Evolutionary conservation across 805 yeast genomes (phyloP).

Genomic region (Wickerhamomyces ciferrii): DNA sequence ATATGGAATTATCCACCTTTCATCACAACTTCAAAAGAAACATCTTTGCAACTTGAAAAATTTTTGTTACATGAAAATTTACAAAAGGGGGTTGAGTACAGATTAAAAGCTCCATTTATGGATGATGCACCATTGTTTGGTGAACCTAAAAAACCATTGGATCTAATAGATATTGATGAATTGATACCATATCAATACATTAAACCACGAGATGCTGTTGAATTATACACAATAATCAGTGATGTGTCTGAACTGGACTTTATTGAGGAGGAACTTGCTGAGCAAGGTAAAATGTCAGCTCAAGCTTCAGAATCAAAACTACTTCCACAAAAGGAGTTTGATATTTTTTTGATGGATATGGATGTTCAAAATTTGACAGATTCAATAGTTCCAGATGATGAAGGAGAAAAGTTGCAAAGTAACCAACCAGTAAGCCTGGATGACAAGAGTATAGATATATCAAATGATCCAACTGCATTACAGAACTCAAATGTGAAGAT

Average conservation of each 20-base stretch:
- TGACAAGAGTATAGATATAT: not conserved
- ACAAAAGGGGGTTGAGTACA: slow-evolving; percentile 12
- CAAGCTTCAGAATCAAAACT: too few species aligned
- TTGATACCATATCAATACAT: not conserved
- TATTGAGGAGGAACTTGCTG: too few species aligned
- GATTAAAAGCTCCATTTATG: slow-evolving; percentile 14
- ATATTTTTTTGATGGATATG: too few species aligned
- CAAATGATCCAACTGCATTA: not conserved
- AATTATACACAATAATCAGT: too few species aligned
- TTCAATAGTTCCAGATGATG: not conserved
- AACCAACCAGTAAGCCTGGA: too few species aligned
- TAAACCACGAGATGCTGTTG: not conserved
- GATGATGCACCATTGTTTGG: slow-evolving; percentile 10
- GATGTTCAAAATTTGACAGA: too few species aligned
- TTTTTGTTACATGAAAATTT: slow-evolving; percentile 8
- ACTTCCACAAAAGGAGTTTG: too few species aligned
- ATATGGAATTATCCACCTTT: not conserved
- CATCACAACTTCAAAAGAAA: not conserved
- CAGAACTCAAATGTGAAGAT: not conserved
- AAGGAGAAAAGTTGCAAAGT: too few species aligned
- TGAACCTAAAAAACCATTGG: slow-evolving; percentile 9
- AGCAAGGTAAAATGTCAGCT: too few species aligned
- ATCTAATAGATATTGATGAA: not conserved
- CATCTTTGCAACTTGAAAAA: not conserved
- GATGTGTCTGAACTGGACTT: too few species aligned